Base-by-base conservation (phyloP, 768 basidiomycete species). In the Rossbeevera mucosa region DNA sequence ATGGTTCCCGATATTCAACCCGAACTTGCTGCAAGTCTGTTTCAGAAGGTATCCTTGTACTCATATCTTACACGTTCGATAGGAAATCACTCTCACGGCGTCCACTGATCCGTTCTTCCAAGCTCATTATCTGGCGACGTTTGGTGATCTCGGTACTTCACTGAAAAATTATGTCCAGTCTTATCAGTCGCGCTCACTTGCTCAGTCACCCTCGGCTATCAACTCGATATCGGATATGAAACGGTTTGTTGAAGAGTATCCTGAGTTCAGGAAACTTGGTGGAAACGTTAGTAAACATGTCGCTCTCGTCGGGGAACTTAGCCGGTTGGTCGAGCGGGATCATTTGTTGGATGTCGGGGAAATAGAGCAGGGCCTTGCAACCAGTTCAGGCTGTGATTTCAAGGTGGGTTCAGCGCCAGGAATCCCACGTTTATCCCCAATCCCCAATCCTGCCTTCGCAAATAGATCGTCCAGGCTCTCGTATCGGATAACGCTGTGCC, bases 241-340 rank as follows among this genome's bases (percentile, higher is more conserved):
- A 68, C 83, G 80, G 8, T 95, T 95, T 61, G 90, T 99, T 2
- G 96, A 99, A 67, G 94, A 97, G 61, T 99, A 95, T 71, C 96
- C 96, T 1, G 96, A 99, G 69, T 97, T 98, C 64, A 79, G 87
- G 59, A 94, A 94, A 66, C 78, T 99, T 26, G 94, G 96, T 1
- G 94, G 94, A 8, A 99, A 99, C 67, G 96, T 99, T 26, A 95
- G 92, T 74, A 99, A 98, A 71, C 96, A 98, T 63, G 96, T 98
- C 20, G 91, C 95, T 7, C 72, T 99, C 21, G 96, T 99, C 0
- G 95, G 96, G 12, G 96, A 99, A 67, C 77, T 99, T 54, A 95
- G 93, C 64, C 77, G 95, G 54, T 71, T 98, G 43, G 93, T 98
- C 14, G 89, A 83, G 48, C 74, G 83, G 53, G 88, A 94, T 63